phyloP scores from a whole-genome alignment of 495 filamentous ascomycete genomes.

The Astrocystis sublimbata region DNA sequence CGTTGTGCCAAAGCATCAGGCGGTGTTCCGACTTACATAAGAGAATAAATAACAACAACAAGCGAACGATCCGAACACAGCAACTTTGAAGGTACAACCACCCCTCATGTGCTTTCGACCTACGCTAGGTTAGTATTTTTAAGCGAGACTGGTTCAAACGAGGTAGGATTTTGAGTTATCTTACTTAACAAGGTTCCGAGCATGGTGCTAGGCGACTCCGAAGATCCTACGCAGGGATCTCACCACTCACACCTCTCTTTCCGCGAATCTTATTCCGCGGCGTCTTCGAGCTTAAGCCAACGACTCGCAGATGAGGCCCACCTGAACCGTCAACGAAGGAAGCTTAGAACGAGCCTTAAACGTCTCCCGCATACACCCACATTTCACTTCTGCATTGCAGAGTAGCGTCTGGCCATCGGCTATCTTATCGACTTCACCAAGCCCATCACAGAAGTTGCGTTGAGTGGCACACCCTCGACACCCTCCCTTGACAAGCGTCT shows the following conservation, averaged over 20 bases:
- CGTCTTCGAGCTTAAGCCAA: not conserved
- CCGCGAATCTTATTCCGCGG: not conserved
- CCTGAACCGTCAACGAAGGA: conserved; percentile 2
- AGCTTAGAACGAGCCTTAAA: conserved; percentile 13
- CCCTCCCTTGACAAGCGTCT: not conserved
- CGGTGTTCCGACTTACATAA: not conserved
- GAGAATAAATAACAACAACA: too few species aligned
- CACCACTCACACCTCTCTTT: not conserved
- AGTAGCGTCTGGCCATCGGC: conserved; percentile 13
- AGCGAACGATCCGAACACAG: too few species aligned
- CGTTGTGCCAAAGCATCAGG: not conserved
- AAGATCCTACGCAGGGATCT: conserved; percentile 16
- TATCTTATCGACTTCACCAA: conserved; percentile 18
- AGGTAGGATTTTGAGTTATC: conserved; percentile 12
- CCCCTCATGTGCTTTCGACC: too few species aligned
- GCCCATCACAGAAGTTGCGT: not conserved
- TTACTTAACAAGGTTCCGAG: not conserved
- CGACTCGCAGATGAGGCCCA: conserved; percentile 11
- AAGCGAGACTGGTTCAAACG: conserved; percentile 9
- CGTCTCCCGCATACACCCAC: conserved; percentile 14
- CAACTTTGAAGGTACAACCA: too few species aligned
- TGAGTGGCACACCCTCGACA: not conserved
- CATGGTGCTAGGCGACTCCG: conserved; percentile 10
- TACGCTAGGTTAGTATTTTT: not conserved
- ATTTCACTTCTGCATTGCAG: conserved; percentile 15